phyloP scores from a whole-genome alignment of 495 filamentous ascomycete genomes.

The Podospora bellae-mahoneyi region DNA sequence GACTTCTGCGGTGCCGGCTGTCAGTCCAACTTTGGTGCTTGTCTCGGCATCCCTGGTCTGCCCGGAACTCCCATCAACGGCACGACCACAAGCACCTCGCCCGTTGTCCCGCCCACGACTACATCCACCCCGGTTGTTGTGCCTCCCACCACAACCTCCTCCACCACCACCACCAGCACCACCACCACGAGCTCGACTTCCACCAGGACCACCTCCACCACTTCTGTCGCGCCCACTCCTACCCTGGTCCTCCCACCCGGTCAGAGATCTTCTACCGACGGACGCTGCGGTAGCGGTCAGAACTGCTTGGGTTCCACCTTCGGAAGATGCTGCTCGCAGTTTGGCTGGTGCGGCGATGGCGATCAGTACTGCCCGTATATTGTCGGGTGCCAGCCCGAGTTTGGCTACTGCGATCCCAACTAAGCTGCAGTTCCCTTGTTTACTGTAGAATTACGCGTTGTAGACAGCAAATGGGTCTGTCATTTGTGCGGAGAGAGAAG shows the following conservation, averaged over 20 bases:
- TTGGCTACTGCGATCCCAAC: constrained; percentile 32
- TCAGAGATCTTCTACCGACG: constrained; percentile 26
- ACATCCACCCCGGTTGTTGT: constrained; percentile 4
- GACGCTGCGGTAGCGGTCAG: constrained; percentile 28
- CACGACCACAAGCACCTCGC: constrained; percentile 10
- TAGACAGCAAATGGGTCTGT: neutral
- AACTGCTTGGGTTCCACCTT: constrained; percentile 29
- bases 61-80: constrained; percentile 15
- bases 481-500: neutral
- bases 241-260: constrained; percentile 24
- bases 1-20: constrained; percentile 54
- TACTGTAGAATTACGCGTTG: neutral
- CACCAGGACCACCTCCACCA: constrained; percentile 2
- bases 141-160: constrained; percentile 3
- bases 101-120: neutral
- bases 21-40: constrained; percentile 42
- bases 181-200: constrained; percentile 3
- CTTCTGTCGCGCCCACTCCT: constrained; percentile 14
- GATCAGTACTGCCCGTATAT: constrained; percentile 45
- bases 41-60: constrained; percentile 21
- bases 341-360: constrained; percentile 43
- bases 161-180: constrained; percentile 5
- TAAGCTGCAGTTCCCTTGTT: neutral
- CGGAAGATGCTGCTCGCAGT: constrained; percentile 37
- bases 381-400: constrained; percentile 33